Evolutionary conservation across 108 stramenopile genomes (phyloP), one percentile per base, ranked within the genome.

Genomic region (Fragilariopsis cylindrus): DNA sequence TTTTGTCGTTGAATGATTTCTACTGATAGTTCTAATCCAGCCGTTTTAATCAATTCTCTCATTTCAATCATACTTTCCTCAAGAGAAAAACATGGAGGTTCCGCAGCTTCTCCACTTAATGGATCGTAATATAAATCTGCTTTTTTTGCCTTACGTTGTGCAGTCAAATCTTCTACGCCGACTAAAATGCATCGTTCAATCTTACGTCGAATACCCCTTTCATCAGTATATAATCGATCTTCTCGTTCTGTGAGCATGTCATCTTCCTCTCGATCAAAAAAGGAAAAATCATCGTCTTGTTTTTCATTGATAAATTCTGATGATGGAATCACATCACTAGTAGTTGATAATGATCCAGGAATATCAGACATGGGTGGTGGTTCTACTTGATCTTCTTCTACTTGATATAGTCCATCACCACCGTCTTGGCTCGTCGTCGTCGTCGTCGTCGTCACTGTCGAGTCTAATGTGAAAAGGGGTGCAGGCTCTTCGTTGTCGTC

Each of bases 1-100:
- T 95, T 81, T 53, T 96, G 66, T 57, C 96, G 80, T 72, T 99
- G 98, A 13, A 89, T 92, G 16, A 97, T 87, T 53, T 92, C 90
- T 8, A 87, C 91, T 5, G 77, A 81, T 2, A 87, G 74, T 46
- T 86, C 86, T 65, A 99, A 66, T n/a, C 97, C 96, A 19, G 97
- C 95, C 3, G 98, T 98, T 65, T 84, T 86, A 54, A 94, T 87
- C 39, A 99, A 73, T 77, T 97, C 96, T 56, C 92, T 81, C 89
- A 99, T 94, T 88, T 99, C 98, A 1, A 72, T 82, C 90, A 99
- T 82, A 73, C 88, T 90, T 76, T 98, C 97, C 50, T 96, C 92
- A 2, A 99, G 82, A 19, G 92, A 81, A 74, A 96, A 95, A 53
- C 77, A 81, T 39, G 82, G 70, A 40, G 77, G 68, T 30, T 79